A percentile compares a stretch with the other conserved stretches of the same genome.
These are phyloP conservation scores for Eucalyptus melliodora DNA, from an alignment of 345 rosid genomes.

Conservation along the genomic window DNA sequence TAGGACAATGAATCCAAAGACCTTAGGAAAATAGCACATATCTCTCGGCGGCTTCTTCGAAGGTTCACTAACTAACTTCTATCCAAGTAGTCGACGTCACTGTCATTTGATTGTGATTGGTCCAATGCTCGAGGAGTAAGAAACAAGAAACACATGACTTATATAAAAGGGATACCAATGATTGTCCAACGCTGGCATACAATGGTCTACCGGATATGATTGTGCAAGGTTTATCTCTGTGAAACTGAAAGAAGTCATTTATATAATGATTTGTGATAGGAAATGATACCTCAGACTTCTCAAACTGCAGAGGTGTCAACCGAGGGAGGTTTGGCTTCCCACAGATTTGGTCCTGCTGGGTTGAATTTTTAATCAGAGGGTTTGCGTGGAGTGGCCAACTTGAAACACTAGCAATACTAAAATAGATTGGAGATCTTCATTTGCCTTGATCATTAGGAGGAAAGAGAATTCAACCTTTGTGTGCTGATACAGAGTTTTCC, in stretches of 20 bases:
- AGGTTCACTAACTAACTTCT: background rate
- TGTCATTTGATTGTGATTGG: background rate
- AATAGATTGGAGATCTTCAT: background rate
- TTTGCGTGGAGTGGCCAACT: background rate
- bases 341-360: background rate
- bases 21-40: background rate
- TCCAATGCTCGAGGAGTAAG: background rate
- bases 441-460: background rate
- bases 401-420: background rate
- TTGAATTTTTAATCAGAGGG: background rate
- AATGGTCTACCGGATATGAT: background rate
- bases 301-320: background rate
- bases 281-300: background rate
- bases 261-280: background rate
- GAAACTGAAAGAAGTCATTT: background rate
- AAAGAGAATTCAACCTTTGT: background rate
- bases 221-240: background rate
- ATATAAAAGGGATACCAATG: background rate
- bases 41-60: background rate
- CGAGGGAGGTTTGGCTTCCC: background rate
- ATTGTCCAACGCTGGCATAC: background rate
- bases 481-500: background rate
- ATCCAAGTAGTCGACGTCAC: background rate
- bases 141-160: background rate
- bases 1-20: background rate